Evolutionary conservation across 2,329 filamentous ascomycete species (phyloP), one percentile per base, ranked within the genome.

Genomic region (Sphaerulina vaccinii): DNA sequence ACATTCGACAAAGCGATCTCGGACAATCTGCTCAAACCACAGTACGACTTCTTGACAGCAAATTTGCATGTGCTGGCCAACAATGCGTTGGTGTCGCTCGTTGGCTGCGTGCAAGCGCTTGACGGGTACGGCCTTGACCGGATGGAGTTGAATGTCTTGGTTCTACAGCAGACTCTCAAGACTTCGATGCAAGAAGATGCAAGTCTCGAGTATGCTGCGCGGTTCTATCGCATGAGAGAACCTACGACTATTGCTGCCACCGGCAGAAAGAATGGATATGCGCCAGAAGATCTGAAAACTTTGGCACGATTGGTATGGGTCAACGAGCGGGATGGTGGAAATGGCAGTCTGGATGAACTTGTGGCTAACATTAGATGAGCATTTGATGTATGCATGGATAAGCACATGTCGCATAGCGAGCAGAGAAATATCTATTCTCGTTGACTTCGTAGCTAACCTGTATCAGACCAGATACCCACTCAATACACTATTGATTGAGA

Each of bases 141-240:
- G 32, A 90, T 99, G 82, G 86, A 90, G 68, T 82, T 97, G 64
- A 96, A 99, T 68, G 90, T 96, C 42, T 79, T 96, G 19, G 93
- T 99, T 35, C 76, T 99, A 45, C 92, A 97, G 72, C 93, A 99
- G 68, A 96, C 96, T 64, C 82, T 99, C 49, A 96, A 96, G 75
- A 95, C 95, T 60, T 85, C 54, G 16, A 60, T 99, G 47, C 90
- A 93, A 70, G 77, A 81, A 1, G 80, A 80, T 7, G 85, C 88
- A 2, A 78, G 81, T 51, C 75, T 92, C 22, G 76, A 77, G 3
- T 75, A 81, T 29, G 81, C 85, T 1, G 79, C 82, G 16, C 78
- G 81, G 52, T 92, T 87, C 72, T 91, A 84, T 65, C 78, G 79
- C 16, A 69, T 92, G 65, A 85, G 85, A 3, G 82, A 79, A 54